These are phyloP conservation scores for Escovopsis sp. DNA, from an alignment of 2,329 filamentous ascomycete genomes.

Conservation along the genomic window DNA sequence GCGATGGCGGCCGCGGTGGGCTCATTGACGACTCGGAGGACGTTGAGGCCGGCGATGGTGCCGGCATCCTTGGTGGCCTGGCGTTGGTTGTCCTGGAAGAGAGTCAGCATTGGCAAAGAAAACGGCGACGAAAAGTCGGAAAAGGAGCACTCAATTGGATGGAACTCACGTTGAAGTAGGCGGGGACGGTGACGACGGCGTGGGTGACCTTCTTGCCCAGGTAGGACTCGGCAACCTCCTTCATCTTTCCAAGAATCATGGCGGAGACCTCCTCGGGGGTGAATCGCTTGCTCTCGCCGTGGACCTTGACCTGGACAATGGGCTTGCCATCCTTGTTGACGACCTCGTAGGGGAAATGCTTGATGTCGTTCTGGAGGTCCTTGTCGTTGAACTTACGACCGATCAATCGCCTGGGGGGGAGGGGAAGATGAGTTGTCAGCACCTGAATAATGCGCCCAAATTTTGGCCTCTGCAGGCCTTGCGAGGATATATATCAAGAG, in stretches of 20 bases:
- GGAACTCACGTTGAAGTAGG: slow-evolving; percentile 71
- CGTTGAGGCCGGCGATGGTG: slow-evolving; percentile 80
- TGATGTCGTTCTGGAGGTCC: slow-evolving; percentile 83
- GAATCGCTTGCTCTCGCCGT: slow-evolving; percentile 52
- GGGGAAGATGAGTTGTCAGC: background rate
- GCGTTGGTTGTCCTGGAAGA: slow-evolving; percentile 63
- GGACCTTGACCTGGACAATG: slow-evolving; percentile 59
- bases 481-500: too few species aligned
- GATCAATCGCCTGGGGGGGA: slow-evolving; percentile 52
- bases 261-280: slow-evolving; percentile 69
- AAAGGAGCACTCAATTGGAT: background rate
- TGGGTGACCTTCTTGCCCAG: slow-evolving; percentile 72
- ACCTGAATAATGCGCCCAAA: background rate
- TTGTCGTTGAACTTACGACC: slow-evolving; percentile 72
- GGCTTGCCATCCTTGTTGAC: slow-evolving; percentile 83
- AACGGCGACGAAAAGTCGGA: background rate
- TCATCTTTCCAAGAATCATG: slow-evolving; percentile 76
- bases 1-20: slow-evolving; percentile 90
- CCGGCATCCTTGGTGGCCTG: slow-evolving; percentile 95
- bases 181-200: slow-evolving; percentile 85
- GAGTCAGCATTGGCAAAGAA: slow-evolving; percentile 10
- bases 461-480: too few species aligned
- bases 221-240: slow-evolving; percentile 66
- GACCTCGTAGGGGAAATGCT: slow-evolving; percentile 98
- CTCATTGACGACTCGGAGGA: slow-evolving; percentile 93